Evolutionary conservation across 2,329 filamentous ascomycete genomes (phyloP).

Genomic region (Exophiala oligosperma): DNA sequence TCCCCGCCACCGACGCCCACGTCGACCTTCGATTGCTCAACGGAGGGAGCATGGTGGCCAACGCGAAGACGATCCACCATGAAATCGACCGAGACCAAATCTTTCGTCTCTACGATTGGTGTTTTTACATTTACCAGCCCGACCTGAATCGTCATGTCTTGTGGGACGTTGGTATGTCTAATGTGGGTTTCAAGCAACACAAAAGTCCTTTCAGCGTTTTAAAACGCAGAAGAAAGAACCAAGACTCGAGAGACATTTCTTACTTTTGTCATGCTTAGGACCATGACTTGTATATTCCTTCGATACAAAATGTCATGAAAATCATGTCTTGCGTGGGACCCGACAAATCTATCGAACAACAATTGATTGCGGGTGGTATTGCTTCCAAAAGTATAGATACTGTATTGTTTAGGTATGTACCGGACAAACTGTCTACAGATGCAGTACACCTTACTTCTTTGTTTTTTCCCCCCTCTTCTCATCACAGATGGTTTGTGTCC

Average conservation of each 20-base stretch:
- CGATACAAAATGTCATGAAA: not conserved
- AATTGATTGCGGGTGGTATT: not conserved
- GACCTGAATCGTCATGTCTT: not conserved
- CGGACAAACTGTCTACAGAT: no score
- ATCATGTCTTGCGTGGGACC: not conserved
- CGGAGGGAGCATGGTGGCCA: not conserved
- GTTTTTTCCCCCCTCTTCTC: no score
- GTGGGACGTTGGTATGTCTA: conserved; percentile 3
- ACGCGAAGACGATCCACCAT: not conserved
- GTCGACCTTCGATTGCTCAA: not conserved
- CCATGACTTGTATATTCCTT: not conserved
- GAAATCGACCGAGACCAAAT: not conserved
- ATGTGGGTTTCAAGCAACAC: not conserved
- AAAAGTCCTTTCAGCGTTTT: no score
- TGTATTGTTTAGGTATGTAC: conserved; percentile 1
- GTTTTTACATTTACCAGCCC: not conserved
- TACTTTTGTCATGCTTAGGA: not conserved
- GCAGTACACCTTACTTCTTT: no score
- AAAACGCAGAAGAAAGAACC: no score
- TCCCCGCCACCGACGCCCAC: not conserved
- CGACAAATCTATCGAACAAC: not conserved
- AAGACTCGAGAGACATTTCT: no score
- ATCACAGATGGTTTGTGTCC: no score
- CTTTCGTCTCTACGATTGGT: not conserved
- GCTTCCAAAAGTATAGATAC: not conserved